Conservation (phyloP, 2,329 filamentous ascomycete species). For the Epichloe baconii region DNA sequence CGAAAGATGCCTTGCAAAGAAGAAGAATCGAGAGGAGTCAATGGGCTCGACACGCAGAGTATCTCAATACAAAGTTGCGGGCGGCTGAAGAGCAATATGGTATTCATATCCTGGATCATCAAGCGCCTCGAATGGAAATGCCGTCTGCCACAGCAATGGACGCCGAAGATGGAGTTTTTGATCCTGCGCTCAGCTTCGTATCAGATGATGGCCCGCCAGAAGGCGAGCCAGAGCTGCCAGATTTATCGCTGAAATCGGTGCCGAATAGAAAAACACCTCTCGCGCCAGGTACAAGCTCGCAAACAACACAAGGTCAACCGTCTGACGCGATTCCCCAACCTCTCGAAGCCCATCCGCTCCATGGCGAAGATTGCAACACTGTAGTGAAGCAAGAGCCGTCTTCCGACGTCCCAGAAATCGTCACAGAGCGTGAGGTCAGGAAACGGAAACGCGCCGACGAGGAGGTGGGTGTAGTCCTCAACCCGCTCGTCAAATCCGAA, state of each 20-base stretch:
- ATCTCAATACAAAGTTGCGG: constrained; percentile 29
- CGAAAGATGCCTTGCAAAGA: constrained; percentile 25
- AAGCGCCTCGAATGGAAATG: background rate
- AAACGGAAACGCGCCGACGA: constrained; percentile 29
- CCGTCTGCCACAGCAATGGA: constrained; percentile 2
- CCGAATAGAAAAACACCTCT: background rate
- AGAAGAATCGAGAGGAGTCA: constrained; percentile 27
- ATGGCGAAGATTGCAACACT: constrained; percentile 5
- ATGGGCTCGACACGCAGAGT: constrained; percentile 33
- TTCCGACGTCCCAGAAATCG: constrained; percentile 37
- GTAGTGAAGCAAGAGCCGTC: constrained; percentile 38
- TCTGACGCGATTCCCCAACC: constrained; percentile 13
- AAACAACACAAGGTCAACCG: constrained; percentile 17
- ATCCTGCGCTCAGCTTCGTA: constrained; percentile 3
- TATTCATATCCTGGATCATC: constrained; percentile 16
- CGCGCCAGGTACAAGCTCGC: constrained; percentile 10
- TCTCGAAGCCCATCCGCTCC: constrained; percentile 11
- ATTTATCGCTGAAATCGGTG: background rate
- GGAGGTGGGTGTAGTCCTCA: constrained; percentile 11
- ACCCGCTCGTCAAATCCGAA: constrained; percentile 31
- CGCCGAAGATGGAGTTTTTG: constrained; percentile 1
- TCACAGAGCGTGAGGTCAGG: constrained; percentile 35
- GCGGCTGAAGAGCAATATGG: constrained; percentile 26
- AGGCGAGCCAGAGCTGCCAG: constrained; percentile 3
- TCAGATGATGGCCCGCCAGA: background rate